Evolutionary conservation across 192 early-diverging fungal genomes (phyloP).

Genomic region (Rhizophagus prolifer): DNA sequence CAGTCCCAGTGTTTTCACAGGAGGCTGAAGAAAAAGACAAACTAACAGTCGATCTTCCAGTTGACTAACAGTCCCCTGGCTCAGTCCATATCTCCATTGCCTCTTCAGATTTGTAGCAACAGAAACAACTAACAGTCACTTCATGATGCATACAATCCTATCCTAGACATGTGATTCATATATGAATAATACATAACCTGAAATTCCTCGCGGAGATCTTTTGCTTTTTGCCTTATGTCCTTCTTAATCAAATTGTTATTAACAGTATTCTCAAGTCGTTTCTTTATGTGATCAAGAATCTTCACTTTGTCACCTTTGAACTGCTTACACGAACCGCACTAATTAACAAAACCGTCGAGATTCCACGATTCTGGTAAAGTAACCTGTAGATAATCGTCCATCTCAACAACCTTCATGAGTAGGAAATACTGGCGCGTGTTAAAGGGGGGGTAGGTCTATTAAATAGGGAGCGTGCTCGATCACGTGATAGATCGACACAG

Average conservation of each 20-base stretch:
- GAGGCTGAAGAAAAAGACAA: slow-evolving; percentile 26
- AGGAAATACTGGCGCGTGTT: too few relatives aligned
- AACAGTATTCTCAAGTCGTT: slow-evolving; percentile 11
- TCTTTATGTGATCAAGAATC: slow-evolving; percentile 28
- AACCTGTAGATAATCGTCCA: slow-evolving; percentile 18
- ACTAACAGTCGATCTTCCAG: slow-evolving; percentile 31
- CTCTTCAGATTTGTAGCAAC: slow-evolving; percentile 23
- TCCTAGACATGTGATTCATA: not conserved
- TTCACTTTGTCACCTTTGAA: slow-evolving; percentile 23
- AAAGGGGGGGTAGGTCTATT: too few relatives aligned
- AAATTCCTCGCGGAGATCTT: not conserved
- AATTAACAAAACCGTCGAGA: slow-evolving; percentile 21
- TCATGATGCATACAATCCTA: slow-evolving; percentile 30
- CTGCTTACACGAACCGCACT: slow-evolving; percentile 9
- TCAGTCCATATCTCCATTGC: slow-evolving; percentile 23
- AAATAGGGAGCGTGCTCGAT: too few relatives aligned
- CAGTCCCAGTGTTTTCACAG: slow-evolving; percentile 22
- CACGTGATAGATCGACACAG: too few relatives aligned
- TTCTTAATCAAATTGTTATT: slow-evolving; percentile 20
- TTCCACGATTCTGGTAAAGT: slow-evolving; percentile 11
- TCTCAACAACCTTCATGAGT: too few relatives aligned
- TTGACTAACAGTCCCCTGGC: slow-evolving; percentile 15
- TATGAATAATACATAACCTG: not conserved
- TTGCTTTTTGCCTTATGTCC: not conserved
- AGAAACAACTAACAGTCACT: slow-evolving; percentile 25